Conservation (phyloP, 2,329 filamentous ascomycete genomes). For the Aurifilum marmelostoma region DNA sequence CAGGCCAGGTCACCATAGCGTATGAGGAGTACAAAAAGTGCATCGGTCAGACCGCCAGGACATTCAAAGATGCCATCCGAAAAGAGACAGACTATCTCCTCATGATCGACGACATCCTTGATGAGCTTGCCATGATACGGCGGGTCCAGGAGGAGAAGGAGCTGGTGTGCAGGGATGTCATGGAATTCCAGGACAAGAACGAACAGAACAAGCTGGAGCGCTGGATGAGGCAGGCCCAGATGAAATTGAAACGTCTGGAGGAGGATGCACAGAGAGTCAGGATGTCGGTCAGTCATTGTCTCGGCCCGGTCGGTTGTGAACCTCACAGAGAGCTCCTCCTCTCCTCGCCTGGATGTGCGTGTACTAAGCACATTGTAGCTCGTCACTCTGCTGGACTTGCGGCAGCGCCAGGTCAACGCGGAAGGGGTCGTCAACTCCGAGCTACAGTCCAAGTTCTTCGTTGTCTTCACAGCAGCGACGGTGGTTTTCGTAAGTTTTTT, state of each 20-base stretch:
- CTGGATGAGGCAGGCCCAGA: not conserved
- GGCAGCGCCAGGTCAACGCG: constrained; percentile 13
- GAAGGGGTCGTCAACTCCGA: constrained; percentile 15
- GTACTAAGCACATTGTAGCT: not conserved
- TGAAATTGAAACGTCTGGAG: not conserved
- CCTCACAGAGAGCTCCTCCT: not conserved
- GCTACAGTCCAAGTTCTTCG: constrained; percentile 5
- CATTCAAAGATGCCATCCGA: not conserved
- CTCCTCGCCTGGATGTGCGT: not conserved
- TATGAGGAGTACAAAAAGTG: not conserved
- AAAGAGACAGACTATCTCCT: constrained; percentile 1
- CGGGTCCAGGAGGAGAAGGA: constrained; percentile 3
- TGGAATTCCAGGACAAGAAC: not conserved
- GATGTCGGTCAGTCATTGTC: not conserved
- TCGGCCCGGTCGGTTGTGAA: not conserved
- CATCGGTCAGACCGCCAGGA: not conserved
- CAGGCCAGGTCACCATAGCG: not conserved
- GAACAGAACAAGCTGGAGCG: not conserved
- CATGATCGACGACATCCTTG: constrained; percentile 2
- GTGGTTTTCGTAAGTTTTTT: constrained; percentile 4
- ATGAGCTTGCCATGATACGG: constrained; percentile 3
- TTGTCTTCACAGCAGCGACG: constrained; percentile 16
- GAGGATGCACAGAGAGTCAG: constrained; percentile 5
- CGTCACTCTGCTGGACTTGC: constrained; percentile 1
- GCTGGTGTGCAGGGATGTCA: not conserved